Evolutionary conservation across 805 yeast species (phyloP), one percentile per base, ranked within the genome.

Genomic region (Scheffersomyces lignosus): DNA sequence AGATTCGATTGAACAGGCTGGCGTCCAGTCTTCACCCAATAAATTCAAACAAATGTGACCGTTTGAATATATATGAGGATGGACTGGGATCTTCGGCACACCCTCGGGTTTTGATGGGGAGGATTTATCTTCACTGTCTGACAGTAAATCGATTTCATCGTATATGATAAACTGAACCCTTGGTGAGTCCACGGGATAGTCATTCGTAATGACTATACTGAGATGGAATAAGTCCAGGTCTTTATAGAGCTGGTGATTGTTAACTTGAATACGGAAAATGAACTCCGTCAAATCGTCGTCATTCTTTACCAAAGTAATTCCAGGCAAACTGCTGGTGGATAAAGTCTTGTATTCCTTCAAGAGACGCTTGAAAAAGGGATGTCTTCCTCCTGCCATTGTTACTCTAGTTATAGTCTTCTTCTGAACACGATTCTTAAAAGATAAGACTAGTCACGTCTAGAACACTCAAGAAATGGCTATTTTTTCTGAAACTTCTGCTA

Each of bases 31-130:
- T 14, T 70, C 71, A 2, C 84, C 87, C 25, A 83, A 58, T 1
- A 84, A 59, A 49, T 83, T 78, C 15, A 83, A 61, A 52, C 91
- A 83, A n/a, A 83, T 83, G 49, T 84, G 90, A 1, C 90, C 91
- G 49, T 84, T 84, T 22, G 83, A 73, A 51, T 83, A 83, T 3
- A 83, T 69, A 51, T 83, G 91, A 0, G 91, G 91, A 51, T 83
- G 89, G 3, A 81, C 48, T 1, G 91, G 91, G 3, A 83, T 72
- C 9, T 25, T 27, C 23, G 24, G 31, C 8, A n/a, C 35, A 15
- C 27, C 36, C 22, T 23, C 10, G 10, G 24, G 24, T 20, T 33
- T 27, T 15, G 10, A 7, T 10, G 10, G 9, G 7, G 24, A 7
- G 10, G 7, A 7, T 20, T 20, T 20, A 20, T 20, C 33, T 42